A percentile compares a stretch with the other conserved stretches of the same genome.
Evolutionary conservation across 208 protist species (phyloP).

Genomic region (Trypanosoma vivax): DNA sequence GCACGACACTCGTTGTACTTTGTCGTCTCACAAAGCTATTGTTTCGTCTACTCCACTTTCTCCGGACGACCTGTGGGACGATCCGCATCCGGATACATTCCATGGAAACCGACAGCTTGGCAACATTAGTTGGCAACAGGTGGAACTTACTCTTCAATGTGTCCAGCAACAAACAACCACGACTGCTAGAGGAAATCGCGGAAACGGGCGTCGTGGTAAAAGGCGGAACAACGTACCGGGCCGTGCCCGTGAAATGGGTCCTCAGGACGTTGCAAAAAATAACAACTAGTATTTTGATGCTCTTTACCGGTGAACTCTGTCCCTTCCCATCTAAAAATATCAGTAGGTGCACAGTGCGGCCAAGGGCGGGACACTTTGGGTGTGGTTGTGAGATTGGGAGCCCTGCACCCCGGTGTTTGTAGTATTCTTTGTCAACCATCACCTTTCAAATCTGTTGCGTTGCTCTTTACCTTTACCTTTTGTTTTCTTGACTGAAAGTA

Average conservation of each 20-base stretch:
- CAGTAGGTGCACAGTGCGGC: no score
- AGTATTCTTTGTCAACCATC: no score
- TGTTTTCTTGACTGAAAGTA: no score
- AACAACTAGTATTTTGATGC: not conserved
- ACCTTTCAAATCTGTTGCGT: no score
- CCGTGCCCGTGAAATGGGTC: constrained; percentile 2
- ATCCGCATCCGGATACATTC: constrained; percentile 66
- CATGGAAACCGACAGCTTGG: constrained; percentile 54
- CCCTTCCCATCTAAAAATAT: no score
- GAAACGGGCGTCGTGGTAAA: constrained; percentile 8
- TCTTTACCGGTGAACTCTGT: no score
- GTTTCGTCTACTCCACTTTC: constrained; percentile 1
- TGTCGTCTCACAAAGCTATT: constrained; percentile 10
- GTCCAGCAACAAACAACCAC: constrained; percentile 8
- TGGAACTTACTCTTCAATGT: constrained; percentile 31
- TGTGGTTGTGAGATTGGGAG: no score
- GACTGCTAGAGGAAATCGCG: constrained; percentile 11
- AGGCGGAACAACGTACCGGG: constrained; percentile 8
- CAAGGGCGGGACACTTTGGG: no score
- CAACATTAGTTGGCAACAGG: constrained; percentile 75
- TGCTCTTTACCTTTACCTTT: no score
- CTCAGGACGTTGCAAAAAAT: constrained; percentile 2
- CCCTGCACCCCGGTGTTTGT: no score
- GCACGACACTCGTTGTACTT: not conserved
- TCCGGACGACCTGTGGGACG: constrained; percentile 63